Evolutionary conservation across 2,329 filamentous ascomycete species (phyloP).

Genomic region (Neofusicoccum laricinum): DNA sequence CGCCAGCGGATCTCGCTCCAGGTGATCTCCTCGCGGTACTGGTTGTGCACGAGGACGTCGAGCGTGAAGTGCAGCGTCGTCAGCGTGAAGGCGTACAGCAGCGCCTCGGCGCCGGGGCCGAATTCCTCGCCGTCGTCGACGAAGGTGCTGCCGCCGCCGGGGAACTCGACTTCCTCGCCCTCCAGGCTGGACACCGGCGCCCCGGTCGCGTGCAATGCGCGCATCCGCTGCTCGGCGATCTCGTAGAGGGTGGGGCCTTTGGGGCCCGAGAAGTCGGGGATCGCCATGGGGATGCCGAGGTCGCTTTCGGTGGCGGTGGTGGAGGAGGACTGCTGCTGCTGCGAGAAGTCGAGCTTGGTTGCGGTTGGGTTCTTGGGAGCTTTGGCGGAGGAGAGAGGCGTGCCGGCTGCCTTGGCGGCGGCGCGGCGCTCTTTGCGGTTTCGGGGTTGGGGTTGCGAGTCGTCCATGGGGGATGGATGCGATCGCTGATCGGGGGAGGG

Average conservation of each 20-base stretch:
- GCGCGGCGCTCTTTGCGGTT: slow-evolving; percentile 48
- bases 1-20: slow-evolving; percentile 57
- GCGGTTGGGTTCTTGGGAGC: slow-evolving; percentile 21
- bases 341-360: slow-evolving; percentile 38
- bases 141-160: slow-evolving; percentile 13
- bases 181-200: slow-evolving; percentile 25
- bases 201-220: slow-evolving; percentile 32
- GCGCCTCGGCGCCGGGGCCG: slow-evolving; percentile 45
- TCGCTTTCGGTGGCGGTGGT: not conserved
- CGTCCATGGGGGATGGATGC: not conserved
- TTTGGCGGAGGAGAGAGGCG: slow-evolving; percentile 14
- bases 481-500: not conserved
- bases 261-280: slow-evolving; percentile 60
- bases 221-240: slow-evolving; percentile 62
- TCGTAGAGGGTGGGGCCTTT: slow-evolving; percentile 66
- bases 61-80: slow-evolving; percentile 73
- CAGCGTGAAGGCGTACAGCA: slow-evolving; percentile 56
- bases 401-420: slow-evolving; percentile 33
- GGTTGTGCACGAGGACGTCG: slow-evolving; percentile 74
- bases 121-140: slow-evolving; percentile 41
- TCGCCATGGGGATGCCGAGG: slow-evolving; percentile 53
- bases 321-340: slow-evolving; percentile 22
- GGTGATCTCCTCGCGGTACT: slow-evolving; percentile 67
- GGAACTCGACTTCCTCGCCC: slow-evolving; percentile 8
- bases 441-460: slow-evolving; percentile 20